A percentile compares a stretch with the other conserved stretches of the same genome.
Conservation (phyloP, 192 early-diverging fungal genomes). For the Gryganskiella cystojenkinii region DNA sequence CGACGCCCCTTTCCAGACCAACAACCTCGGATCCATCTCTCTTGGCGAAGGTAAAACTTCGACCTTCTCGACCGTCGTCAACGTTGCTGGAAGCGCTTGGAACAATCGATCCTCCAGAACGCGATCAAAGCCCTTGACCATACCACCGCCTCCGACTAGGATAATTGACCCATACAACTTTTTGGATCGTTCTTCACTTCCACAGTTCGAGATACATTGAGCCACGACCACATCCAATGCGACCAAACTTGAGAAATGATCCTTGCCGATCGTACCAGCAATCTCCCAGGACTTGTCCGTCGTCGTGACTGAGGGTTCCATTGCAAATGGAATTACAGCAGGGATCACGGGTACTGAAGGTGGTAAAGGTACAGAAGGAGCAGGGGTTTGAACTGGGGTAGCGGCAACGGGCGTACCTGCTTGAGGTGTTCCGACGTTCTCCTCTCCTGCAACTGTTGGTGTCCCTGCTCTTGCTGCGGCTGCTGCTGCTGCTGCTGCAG, state of each 20-base stretch:
- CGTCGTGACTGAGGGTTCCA: constrained; percentile 45
- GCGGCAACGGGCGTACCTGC: constrained; percentile 11
- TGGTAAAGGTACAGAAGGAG: neutral
- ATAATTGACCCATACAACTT: constrained; percentile 83
- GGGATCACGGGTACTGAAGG: neutral
- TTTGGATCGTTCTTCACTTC: constrained; percentile 75
- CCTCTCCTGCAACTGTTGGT: constrained; percentile 27
- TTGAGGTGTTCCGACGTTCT: constrained; percentile 23
- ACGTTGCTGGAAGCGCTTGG: constrained; percentile 43
- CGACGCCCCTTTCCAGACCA: constrained; percentile 91
- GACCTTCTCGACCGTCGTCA: constrained; percentile 61
- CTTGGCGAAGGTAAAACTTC: constrained; percentile 82
- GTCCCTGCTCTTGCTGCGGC: constrained; percentile 47
- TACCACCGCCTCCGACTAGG: constrained; percentile 86
- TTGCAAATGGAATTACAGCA: constrained; percentile 25
- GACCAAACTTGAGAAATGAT: constrained; percentile 40
- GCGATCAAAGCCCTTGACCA: constrained; percentile 72
- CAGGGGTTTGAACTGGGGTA: constrained; percentile 14
- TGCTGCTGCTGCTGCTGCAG: constrained; percentile 20
- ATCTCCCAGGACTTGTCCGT: constrained; percentile 42
- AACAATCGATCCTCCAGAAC: constrained; percentile 69
- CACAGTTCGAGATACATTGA: constrained; percentile 71
- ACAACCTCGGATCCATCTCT: constrained; percentile 83
- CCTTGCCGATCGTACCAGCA: constrained; percentile 48
- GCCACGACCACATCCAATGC: constrained; percentile 76